Evolutionary conservation across 1,139 yeast genomes (phyloP).

Genomic region (Wickerhamomyces sp.): DNA sequence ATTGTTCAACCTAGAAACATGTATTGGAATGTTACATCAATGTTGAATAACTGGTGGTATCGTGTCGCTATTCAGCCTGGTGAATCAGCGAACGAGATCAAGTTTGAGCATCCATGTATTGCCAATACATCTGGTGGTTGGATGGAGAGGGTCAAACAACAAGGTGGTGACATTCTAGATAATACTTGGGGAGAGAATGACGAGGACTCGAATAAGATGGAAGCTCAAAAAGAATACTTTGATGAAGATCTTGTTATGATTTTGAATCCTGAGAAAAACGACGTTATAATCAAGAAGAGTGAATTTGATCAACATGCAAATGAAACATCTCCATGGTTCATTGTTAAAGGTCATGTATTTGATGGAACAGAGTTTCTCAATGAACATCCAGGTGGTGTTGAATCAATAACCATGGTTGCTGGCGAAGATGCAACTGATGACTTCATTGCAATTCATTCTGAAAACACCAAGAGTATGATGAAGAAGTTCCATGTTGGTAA

Average conservation of each 20-base stretch:
- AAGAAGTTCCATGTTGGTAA: constrained; percentile 23
- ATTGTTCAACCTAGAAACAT: constrained; percentile 30
- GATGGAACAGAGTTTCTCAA: constrained; percentile 45
- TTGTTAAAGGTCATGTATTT: constrained; percentile 52
- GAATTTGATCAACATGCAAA: constrained; percentile 48
- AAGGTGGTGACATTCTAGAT: constrained; percentile 29
- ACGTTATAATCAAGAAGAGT: constrained; percentile 31
- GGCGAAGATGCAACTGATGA: constrained; percentile 60
- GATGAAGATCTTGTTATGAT: constrained; percentile 24
- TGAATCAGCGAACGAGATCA: constrained; percentile 13
- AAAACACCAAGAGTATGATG: constrained; percentile 22
- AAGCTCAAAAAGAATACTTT: constrained; percentile 8
- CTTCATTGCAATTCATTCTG: constrained; percentile 33
- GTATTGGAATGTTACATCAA: constrained; percentile 34
- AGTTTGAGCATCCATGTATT: constrained; percentile 28
- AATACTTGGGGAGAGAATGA: constrained; percentile 28
- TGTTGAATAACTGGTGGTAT: constrained; percentile 34
- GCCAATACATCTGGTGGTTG: constrained; percentile 29
- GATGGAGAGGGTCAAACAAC: constrained; percentile 31
- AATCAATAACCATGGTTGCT: constrained; percentile 50
- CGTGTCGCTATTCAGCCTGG: constrained; percentile 26
- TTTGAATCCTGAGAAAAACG: constrained; percentile 21
- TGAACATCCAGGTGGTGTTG: constrained; percentile 57
- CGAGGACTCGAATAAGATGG: constrained; percentile 8
- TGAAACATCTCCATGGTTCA: constrained; percentile 52